A percentile compares a stretch with the other conserved stretches of the same genome.
phyloP scores from a whole-genome alignment of 2,329 filamentous ascomycete genomes.

The Fragosphaeria purpurea region DNA sequence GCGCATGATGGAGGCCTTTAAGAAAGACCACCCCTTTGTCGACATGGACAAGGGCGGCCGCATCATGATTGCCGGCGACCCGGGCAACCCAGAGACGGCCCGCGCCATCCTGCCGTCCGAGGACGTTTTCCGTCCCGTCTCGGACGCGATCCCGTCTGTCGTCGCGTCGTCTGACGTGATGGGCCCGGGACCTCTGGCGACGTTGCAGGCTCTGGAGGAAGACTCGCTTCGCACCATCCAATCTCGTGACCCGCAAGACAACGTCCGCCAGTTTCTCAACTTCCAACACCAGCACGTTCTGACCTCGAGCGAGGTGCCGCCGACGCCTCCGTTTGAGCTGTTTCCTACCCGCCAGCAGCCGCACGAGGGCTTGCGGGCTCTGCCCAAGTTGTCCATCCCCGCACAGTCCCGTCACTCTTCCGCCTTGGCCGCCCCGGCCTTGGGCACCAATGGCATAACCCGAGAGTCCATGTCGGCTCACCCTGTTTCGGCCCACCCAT shows the following conservation, averaged over 20 bases:
- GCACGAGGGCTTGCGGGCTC: constrained; percentile 44
- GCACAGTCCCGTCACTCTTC: constrained; percentile 18
- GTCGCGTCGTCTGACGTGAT: constrained; percentile 87
- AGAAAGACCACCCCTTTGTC: constrained; percentile 62
- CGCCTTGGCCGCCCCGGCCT: background rate
- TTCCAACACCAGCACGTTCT: constrained; percentile 57
- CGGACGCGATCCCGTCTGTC: constrained; percentile 69
- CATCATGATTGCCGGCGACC: constrained; percentile 68
- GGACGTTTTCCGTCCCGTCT: constrained; percentile 55
- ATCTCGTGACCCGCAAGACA: constrained; percentile 76
- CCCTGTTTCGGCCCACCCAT: constrained; percentile 12
- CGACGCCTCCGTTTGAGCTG: constrained; percentile 60
- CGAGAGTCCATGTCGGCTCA: constrained; percentile 15
- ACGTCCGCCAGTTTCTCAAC: constrained; percentile 80
- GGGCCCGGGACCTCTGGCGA: constrained; percentile 48
- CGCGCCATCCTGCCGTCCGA: constrained; percentile 36
- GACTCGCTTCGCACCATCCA: constrained; percentile 60
- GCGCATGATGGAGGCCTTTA: constrained; percentile 62
- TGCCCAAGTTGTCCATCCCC: constrained; percentile 55
- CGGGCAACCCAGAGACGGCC: constrained; percentile 63
- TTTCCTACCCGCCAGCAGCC: constrained; percentile 33
- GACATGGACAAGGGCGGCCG: constrained; percentile 52
- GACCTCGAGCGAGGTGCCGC: constrained; percentile 47
- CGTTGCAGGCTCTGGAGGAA: constrained; percentile 60
- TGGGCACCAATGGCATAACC: background rate